A percentile compares a stretch with the other conserved stretches of the same genome.
Conservation (phyloP, 1,284 basidiomycete genomes). For the Tausonia pullulans region DNA sequence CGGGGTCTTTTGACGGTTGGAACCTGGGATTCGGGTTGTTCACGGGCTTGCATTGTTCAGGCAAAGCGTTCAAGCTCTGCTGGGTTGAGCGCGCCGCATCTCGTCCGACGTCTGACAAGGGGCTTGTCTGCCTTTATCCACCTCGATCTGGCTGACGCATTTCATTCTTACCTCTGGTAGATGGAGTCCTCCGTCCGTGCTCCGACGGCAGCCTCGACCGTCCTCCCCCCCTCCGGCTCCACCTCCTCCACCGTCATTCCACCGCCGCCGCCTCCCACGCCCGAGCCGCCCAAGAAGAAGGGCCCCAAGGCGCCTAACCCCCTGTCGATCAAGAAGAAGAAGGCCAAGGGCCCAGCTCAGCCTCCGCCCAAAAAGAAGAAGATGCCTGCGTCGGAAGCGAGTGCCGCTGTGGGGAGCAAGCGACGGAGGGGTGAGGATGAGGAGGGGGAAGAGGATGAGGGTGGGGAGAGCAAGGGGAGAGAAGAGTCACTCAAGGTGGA, state of each 20-base stretch:
- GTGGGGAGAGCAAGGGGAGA: conserved; percentile 14
- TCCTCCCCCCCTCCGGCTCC: conserved; percentile 41
- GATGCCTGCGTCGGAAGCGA: not conserved
- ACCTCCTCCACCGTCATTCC: conserved; percentile 35
- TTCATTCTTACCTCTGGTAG: not conserved
- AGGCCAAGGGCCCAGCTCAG: conserved; percentile 21
- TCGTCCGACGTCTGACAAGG: not conserved
- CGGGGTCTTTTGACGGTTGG: too few relatives aligned
- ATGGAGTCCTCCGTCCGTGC: not conserved
- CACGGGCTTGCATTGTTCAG: not conserved
- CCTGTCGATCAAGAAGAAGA: conserved; percentile 83
- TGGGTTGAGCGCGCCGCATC: not conserved
- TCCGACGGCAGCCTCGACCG: not conserved
- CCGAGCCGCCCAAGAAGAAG: conserved; percentile 42
- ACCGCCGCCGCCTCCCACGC: conserved; percentile 34
- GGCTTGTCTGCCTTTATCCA: too few relatives aligned
- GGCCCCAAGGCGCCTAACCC: conserved; percentile 84
- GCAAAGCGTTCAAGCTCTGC: not conserved
- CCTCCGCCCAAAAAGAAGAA: conserved; percentile 20
- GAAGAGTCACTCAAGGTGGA: not conserved
- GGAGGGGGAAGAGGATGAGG: conserved; percentile 17
- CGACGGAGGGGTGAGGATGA: conserved; percentile 19
- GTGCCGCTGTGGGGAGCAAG: conserved; percentile 6
- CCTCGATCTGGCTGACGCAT: too few relatives aligned
- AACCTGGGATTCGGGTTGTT: not conserved